Conservation (phyloP, 2,329 filamentous ascomycete species). For the Pseudogymnoascus sp. region DNA sequence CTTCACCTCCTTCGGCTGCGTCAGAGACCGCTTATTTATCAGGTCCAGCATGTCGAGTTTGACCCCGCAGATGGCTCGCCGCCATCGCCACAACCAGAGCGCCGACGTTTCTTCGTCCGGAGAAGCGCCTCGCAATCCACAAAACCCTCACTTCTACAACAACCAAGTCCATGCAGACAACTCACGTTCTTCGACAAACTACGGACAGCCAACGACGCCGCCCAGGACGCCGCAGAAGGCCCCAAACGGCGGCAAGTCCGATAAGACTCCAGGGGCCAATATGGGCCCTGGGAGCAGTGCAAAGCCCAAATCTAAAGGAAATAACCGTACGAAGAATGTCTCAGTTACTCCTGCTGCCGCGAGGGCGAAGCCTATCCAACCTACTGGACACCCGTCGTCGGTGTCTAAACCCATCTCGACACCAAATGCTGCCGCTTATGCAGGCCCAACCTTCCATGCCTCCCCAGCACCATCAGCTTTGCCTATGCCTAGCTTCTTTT, state of each 20-base stretch:
- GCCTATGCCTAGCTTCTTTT: conserved; percentile 82
- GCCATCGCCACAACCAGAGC: conserved; percentile 26
- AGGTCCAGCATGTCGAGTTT: conserved; percentile 40
- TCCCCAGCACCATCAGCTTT: conserved; percentile 86
- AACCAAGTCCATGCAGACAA: conserved; percentile 33
- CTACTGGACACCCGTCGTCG: conserved; percentile 14
- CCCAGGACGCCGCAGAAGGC: conserved; percentile 27
- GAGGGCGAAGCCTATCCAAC: conserved; percentile 21
- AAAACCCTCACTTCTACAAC: conserved; percentile 38
- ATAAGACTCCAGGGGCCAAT: conserved; percentile 12
- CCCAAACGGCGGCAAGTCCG: conserved; percentile 15
- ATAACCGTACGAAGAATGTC: conserved; percentile 25
- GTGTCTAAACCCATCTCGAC: conserved; percentile 30
- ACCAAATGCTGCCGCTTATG: conserved; percentile 56
- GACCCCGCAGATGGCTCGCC: conserved; percentile 31
- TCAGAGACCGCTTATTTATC: conserved; percentile 41
- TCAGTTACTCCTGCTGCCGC: conserved; percentile 23
- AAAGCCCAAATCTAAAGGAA: conserved; percentile 25
- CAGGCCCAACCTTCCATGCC: conserved; percentile 88
- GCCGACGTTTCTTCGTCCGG: conserved; percentile 16
- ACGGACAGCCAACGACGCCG: conserved; percentile 24
- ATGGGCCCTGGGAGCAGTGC: conserved; percentile 20
- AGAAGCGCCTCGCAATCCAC: conserved; percentile 27
- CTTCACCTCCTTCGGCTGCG: conserved; percentile 18
- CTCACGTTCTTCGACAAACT: conserved; percentile 18